phyloP scores from a whole-genome alignment of 2,329 filamentous ascomycete genomes.

The Colletotrichum falcatum region DNA sequence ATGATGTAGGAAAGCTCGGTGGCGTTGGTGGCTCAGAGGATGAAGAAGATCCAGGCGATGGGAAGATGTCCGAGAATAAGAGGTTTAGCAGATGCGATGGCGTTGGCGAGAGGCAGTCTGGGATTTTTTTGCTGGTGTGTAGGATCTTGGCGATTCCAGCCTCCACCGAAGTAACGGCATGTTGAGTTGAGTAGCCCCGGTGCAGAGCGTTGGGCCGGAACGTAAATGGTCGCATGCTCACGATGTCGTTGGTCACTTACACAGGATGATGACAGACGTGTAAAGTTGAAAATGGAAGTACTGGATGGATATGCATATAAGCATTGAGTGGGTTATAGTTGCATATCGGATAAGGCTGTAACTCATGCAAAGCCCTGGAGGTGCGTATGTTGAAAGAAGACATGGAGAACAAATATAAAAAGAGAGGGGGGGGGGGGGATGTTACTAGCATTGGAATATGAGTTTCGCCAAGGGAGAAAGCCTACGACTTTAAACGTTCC shows the following conservation, averaged over 20 bases:
- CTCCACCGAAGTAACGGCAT: conserved; percentile 13
- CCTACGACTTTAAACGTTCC: not conserved
- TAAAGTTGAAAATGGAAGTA: not conserved
- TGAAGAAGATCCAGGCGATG: conserved; percentile 39
- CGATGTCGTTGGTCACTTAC: conserved; percentile 23
- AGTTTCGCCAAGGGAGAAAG: not conserved
- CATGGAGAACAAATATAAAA: not conserved
- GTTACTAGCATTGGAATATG: not conserved
- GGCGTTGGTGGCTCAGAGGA: conserved; percentile 39
- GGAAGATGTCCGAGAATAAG: conserved; percentile 68
- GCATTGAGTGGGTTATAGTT: not conserved
- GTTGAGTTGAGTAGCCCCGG: conserved; percentile 20
- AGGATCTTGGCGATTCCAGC: conserved; percentile 29
- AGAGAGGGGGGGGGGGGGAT: too few relatives aligned
- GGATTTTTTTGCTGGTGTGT: conserved; percentile 50
- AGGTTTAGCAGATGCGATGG: conserved; percentile 74
- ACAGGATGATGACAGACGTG: not conserved
- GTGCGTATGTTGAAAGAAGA: not conserved
- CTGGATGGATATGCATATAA: not conserved
- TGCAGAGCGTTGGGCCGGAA: not conserved
- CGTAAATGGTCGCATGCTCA: conserved; percentile 23
- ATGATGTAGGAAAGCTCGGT: conserved; percentile 29
- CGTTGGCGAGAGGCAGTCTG: conserved; percentile 65
- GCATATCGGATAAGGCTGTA: conserved; percentile 13
- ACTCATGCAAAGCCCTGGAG: not conserved